These are phyloP conservation scores for Tubosaeta sp. DNA, from an alignment of 768 basidiomycete species.

Conservation along the genomic window DNA sequence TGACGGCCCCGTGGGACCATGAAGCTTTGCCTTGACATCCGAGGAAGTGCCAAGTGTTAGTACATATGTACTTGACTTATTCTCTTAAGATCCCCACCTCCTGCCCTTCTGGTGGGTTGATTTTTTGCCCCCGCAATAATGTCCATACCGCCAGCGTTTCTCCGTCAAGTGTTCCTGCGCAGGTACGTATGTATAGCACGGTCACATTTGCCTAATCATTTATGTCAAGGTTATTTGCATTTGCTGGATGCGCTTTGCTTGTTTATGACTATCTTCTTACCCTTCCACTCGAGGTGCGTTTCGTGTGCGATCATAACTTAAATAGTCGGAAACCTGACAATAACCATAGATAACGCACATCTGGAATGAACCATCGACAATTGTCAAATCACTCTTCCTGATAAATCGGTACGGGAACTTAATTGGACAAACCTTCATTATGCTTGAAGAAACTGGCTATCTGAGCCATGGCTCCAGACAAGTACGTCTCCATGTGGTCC, in stretches of 20 bases:
- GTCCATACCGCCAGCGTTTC: neutral
- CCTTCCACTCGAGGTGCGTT: conserved; percentile 22
- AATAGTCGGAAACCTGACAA: neutral
- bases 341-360: conserved; percentile 11
- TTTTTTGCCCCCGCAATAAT: too few species aligned
- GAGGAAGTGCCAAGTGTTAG: too few species aligned
- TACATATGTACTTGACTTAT: too few species aligned
- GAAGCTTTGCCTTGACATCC: too few species aligned
- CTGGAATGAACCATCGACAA: conserved; percentile 9
- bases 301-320: neutral
- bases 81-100: too few species aligned
- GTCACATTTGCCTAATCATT: neutral
- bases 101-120: too few species aligned
- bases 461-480: conserved; percentile 9
- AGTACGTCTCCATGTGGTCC: neutral
- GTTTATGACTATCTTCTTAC: conserved; percentile 27
- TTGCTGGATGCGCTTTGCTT: conserved; percentile 21
- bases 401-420: conserved; percentile 15
- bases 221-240: conserved; percentile 5
- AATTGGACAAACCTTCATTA: conserved; percentile 17
- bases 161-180: neutral
- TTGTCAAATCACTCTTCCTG: conserved; percentile 8
- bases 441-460: conserved; percentile 21
- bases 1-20: too few species aligned
- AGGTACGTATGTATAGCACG: neutral